Conservation (phyloP, 2,329 filamentous ascomycete species). For the Xylariaceae sp. region DNA sequence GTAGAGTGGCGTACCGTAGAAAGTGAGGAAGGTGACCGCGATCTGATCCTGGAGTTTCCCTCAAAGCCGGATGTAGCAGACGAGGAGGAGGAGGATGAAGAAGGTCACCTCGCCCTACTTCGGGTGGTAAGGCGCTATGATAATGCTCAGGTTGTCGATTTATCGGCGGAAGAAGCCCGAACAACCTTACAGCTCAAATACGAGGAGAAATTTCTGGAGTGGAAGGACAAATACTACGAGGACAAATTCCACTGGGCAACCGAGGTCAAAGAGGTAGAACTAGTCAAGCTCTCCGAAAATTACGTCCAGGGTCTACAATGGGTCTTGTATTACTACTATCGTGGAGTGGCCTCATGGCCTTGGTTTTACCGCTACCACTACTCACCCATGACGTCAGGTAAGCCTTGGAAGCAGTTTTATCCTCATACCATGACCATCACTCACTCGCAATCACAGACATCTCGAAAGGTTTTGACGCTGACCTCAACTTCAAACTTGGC, state of each 20-base stretch:
- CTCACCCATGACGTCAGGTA: constrained; percentile 91
- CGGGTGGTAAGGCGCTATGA: constrained; percentile 91
- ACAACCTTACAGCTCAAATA: constrained; percentile 83
- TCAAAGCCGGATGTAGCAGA: constrained; percentile 52
- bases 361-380: constrained; percentile 99
- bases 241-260: constrained; percentile 89
- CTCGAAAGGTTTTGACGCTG: constrained; percentile 81
- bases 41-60: constrained; percentile 59
- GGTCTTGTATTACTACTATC: constrained; percentile 98
- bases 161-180: constrained; percentile 80
- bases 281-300: constrained; percentile 86
- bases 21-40: constrained; percentile 61
- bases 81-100: constrained; percentile 72
- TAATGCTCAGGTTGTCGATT: constrained; percentile 83
- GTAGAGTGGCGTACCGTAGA: constrained; percentile 64
- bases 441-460: constrained; percentile 66
- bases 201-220: constrained; percentile 84
- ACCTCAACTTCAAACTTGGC: constrained; percentile 91
- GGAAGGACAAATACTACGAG: constrained; percentile 94
- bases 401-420: constrained; percentile 9
- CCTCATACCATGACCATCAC: background rate
- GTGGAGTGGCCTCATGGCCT: constrained; percentile 95
- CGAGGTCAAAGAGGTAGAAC: constrained; percentile 75
- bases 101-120: constrained; percentile 83
- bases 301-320: constrained; percentile 98